These are phyloP conservation scores for Fusarium guadeloupense DNA, from an alignment of 2,329 filamentous ascomycete genomes.

Conservation along the genomic window DNA sequence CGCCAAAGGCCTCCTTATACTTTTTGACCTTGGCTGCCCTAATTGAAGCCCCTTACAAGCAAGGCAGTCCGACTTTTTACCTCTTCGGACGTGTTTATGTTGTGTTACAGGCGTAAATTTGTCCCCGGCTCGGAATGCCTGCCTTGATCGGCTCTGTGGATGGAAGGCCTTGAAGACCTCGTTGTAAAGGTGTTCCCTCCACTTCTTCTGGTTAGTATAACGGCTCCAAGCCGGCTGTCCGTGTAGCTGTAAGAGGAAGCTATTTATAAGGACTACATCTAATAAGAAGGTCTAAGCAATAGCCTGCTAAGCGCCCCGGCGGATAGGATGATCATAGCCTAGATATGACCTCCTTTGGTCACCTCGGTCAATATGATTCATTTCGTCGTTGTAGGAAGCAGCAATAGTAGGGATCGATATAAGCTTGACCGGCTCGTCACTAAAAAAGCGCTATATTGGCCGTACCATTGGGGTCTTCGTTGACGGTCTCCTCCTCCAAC, in stretches of 20 bases:
- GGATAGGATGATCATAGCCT: not conserved
- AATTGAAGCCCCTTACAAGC: conserved; percentile 6
- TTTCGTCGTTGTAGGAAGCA: not conserved
- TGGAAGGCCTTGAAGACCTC: conserved; percentile 1
- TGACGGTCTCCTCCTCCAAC: not conserved
- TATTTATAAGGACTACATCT: conserved; percentile 13
- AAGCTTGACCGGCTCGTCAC: not conserved
- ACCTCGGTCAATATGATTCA: not conserved
- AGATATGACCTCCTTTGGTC: not conserved
- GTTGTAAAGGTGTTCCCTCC: conserved; percentile 1
- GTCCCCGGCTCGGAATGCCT: too few species aligned
- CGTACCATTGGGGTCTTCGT: not conserved
- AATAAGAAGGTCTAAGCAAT: conserved; percentile 18
- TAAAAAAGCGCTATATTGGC: not conserved
- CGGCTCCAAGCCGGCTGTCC: not conserved
- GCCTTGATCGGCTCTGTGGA: not conserved
- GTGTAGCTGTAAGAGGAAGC: not conserved
- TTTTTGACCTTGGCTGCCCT: not conserved
- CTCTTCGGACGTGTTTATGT: conserved; percentile 18
- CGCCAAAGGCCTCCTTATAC: not conserved
- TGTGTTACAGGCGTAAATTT: not conserved
- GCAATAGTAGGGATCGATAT: not conserved
- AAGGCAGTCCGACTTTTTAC: conserved; percentile 4
- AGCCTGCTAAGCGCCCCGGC: not conserved
- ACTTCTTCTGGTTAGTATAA: not conserved